Evolutionary conservation across 768 basidiomycete species (phyloP).

Genomic region (Phaeotremella skinneri): DNA sequence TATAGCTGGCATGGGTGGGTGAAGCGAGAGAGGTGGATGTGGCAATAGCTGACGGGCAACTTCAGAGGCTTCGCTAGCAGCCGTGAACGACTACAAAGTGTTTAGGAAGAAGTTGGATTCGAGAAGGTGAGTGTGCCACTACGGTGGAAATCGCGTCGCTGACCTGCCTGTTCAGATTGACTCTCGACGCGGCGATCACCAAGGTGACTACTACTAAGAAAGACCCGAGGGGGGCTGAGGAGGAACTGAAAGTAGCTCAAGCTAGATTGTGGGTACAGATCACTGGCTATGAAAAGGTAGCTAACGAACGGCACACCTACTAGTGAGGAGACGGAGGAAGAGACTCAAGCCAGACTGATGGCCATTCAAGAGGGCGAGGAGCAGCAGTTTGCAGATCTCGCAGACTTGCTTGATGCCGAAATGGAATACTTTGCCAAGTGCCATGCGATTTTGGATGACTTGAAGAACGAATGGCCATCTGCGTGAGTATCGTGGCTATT

Average conservation of each 20-base stretch:
- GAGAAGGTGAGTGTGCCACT: conserved; percentile 62
- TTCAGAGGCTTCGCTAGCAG: conserved; percentile 60
- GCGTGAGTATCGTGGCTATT: conserved; percentile 55
- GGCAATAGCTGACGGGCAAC: not conserved
- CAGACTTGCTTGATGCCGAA: conserved; percentile 69
- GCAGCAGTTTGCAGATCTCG: conserved; percentile 68
- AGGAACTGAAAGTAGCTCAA: conserved; percentile 70
- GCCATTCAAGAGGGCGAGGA: conserved; percentile 77
- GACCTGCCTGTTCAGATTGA: conserved; percentile 57
- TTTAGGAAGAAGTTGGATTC: conserved; percentile 84
- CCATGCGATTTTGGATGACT: conserved; percentile 68
- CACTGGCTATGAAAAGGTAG: not conserved
- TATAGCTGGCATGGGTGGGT: conserved; percentile 60
- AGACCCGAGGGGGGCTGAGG: conserved; percentile 71
- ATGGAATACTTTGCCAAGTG: conserved; percentile 71
- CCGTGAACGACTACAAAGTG: conserved; percentile 77
- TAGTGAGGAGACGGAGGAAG: conserved; percentile 83
- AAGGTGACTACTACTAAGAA: conserved; percentile 77
- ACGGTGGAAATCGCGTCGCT: conserved; percentile 1
- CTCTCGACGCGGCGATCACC: conserved; percentile 70
- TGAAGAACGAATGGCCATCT: conserved; percentile 66
- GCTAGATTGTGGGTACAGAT: conserved; percentile 65
- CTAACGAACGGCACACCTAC: not conserved
- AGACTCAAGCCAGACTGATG: conserved; percentile 75
- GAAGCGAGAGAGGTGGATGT: not conserved